Percentiles rank a stretch among this genome's conserved stretches.
phyloP scores from a whole-genome alignment of 1,284 basidiomycete species.

The Cyathus pygmaeus region DNA sequence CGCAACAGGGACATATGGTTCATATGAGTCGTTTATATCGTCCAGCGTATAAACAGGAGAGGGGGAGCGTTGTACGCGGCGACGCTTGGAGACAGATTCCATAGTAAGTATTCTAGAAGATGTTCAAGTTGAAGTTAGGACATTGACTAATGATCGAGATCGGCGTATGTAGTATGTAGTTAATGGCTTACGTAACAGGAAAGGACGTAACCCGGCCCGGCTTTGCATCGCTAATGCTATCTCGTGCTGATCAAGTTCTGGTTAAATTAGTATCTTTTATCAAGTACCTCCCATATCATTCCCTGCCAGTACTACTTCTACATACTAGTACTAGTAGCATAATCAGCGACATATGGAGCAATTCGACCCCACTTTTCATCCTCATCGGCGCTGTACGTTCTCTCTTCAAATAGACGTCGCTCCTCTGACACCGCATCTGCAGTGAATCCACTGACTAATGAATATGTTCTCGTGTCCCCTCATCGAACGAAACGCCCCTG shows the following conservation, averaged over 20 bases:
- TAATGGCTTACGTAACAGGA: no score
- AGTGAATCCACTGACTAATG: constrained; percentile 84
- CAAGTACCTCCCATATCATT: no score
- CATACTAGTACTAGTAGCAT: no score
- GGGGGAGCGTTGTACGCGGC: constrained; percentile 62
- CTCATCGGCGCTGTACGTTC: constrained; percentile 76
- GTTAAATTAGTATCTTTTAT: no score
- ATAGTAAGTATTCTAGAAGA: constrained; percentile 6
- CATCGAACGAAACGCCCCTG: constrained; percentile 86
- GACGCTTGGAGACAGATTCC: constrained; percentile 51
- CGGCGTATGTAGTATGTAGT: no score
- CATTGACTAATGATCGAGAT: no score
- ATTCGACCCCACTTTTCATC: constrained; percentile 74
- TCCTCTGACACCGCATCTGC: constrained; percentile 24
- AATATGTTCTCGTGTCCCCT: constrained; percentile 86
- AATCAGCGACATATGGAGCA: no score
- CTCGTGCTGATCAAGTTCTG: no score
- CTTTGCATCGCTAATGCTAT: no score
- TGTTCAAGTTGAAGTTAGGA: not conserved
- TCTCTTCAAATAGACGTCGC: not conserved
- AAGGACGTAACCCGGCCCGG: no score
- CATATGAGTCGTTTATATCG: constrained; percentile 74
- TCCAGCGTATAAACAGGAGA: constrained; percentile 74
- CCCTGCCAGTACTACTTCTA: no score
- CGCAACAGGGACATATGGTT: constrained; percentile 89